Evolutionary conservation across 495 filamentous ascomycete genomes (phyloP), one percentile per base, ranked within the genome.

Genomic region (Lasiosphaeriaceae sp.): DNA sequence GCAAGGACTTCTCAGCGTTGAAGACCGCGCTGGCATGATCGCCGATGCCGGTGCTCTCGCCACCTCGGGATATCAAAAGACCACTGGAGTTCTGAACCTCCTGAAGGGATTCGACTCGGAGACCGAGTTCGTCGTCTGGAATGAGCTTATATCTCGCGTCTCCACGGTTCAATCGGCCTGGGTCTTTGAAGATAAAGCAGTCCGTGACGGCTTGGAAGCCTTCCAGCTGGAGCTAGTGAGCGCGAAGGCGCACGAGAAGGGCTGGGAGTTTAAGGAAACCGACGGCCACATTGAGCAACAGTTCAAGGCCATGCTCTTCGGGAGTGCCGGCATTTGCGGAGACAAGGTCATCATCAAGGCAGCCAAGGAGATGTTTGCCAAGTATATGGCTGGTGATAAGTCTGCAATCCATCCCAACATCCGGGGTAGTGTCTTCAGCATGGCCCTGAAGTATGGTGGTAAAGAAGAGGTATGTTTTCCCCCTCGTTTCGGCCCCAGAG

Each of bases 11-110:
- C 77, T 98, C 39, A 89, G 83, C n/a, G 89, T 94, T 31, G 90
- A 96, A 71, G 93, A 97, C 68, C 85, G 93, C 48, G 91, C 92
- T 46, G 94, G 94, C 66, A 90, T 98, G 87, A 88, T 98, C 60
- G 92, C 92, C 26, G 94, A 98, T 69, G 90, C 94, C 11, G 92
- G 92, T 61, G 90, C 94, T 44, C 78, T 98, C 60, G 89, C 93
- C 53, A 80, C 89, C 5, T 92, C 90, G 16, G 93, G 93, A 26
- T 96, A 94, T 70, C 90, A 96, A 72, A 91, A 86, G 70, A 96
- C 94, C 3, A 96, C 93, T 16, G 90, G 90, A 14, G 77, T 96
- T 52, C 75, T 98, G 17, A 90, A 86, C 50, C 81, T 98, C 4
- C 77, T 98, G 53, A 85, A 92, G 65, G 84, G 88, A 44, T 94